A percentile compares a stretch with the other conserved stretches of the same genome.
Conservation (phyloP, 768 basidiomycete genomes). For the Tulasnella sp. region DNA sequence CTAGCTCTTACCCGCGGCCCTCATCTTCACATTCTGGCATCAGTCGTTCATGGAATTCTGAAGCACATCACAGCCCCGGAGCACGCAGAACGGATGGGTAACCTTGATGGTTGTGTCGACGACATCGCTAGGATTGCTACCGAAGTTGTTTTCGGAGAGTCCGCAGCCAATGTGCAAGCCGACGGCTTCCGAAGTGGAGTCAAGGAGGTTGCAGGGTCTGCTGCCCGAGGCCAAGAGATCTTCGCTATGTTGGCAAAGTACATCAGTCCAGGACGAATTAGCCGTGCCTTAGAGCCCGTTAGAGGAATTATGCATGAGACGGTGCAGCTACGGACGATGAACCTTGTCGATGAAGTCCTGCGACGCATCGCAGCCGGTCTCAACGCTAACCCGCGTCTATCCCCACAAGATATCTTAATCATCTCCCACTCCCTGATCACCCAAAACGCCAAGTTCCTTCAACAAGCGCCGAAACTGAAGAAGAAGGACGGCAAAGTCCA, state of each 20-base stretch:
- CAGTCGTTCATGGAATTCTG: conserved; percentile 74
- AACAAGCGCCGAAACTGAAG: conserved; percentile 47
- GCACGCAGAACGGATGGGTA: conserved; percentile 50
- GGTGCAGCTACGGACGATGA: conserved; percentile 71
- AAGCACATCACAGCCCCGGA: conserved; percentile 70
- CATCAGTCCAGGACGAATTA: conserved; percentile 73
- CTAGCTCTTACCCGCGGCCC: conserved; percentile 84
- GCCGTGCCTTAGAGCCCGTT: conserved; percentile 69
- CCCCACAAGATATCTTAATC: conserved; percentile 64
- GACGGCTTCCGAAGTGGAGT: conserved; percentile 94
- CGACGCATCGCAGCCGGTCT: conserved; percentile 77
- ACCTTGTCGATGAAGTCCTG: conserved; percentile 82
- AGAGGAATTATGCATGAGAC: conserved; percentile 84
- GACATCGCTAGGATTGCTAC: conserved; percentile 77
- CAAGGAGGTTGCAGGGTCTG: conserved; percentile 81
- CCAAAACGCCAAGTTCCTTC: conserved; percentile 84
- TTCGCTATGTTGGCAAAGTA: conserved; percentile 75
- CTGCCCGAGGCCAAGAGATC: conserved; percentile 79
- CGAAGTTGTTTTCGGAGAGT: conserved; percentile 91
- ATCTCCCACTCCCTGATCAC: conserved; percentile 87
- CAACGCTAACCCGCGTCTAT: conserved; percentile 71
- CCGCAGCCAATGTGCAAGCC: conserved; percentile 78
- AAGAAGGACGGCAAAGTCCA: conserved; percentile 39
- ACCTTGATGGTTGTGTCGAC: conserved; percentile 70
- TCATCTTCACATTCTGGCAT: conserved; percentile 88